Evolutionary conservation across 1,284 basidiomycete species (phyloP).

Genomic region (Violaceomyces palustris): DNA sequence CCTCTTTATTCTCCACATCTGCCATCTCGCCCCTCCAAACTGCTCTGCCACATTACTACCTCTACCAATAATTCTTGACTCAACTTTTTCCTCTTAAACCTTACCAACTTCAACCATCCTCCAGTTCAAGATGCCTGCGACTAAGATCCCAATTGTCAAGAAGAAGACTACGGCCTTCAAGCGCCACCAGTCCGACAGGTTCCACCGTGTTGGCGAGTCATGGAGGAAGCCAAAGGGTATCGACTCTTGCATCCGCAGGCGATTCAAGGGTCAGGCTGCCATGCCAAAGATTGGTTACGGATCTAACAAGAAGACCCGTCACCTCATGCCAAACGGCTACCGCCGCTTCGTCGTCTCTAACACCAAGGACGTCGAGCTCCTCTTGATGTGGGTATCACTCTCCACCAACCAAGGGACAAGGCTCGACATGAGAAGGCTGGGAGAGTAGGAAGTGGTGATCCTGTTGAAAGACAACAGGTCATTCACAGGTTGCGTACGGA

Average conservation of each 20-base stretch:
- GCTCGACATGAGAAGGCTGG: no score
- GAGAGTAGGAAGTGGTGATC: not conserved
- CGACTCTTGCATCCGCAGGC: constrained; percentile 48
- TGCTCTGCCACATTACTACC: not conserved
- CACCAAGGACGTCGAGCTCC: constrained; percentile 49
- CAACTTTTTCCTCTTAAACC: not conserved
- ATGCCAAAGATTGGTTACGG: constrained; percentile 53
- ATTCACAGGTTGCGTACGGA: no score
- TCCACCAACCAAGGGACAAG: not conserved
- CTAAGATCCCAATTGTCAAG: constrained; percentile 52
- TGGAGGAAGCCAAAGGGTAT: constrained; percentile 53
- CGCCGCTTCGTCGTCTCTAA: constrained; percentile 51
- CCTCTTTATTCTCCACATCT: no score
- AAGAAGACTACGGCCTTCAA: constrained; percentile 52
- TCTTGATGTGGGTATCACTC: constrained; percentile 40
- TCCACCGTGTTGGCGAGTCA: constrained; percentile 47
- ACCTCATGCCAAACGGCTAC: constrained; percentile 53
- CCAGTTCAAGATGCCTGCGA: constrained; percentile 48
- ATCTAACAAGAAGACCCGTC: constrained; percentile 53
- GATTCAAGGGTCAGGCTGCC: constrained; percentile 46
- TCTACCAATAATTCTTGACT: not conserved
- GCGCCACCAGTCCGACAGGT: constrained; percentile 52
- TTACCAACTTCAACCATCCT: no score
- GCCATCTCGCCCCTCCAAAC: not conserved
- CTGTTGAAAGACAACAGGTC: not conserved